Base-by-base conservation (phyloP, 371 early-diverging fungal species). In the Lichtheimia ornata region DNA sequence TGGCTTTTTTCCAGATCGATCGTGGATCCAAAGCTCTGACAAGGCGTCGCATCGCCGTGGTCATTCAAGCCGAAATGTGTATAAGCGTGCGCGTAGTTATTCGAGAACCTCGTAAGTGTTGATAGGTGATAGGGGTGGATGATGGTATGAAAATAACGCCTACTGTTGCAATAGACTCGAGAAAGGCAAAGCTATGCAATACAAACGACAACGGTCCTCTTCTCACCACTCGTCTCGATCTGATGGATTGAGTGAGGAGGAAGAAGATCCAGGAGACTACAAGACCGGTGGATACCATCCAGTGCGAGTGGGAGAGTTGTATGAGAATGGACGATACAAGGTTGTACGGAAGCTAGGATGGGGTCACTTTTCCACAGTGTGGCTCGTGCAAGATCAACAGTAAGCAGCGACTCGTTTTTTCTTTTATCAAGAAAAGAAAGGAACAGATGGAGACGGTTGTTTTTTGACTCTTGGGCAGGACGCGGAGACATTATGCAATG, bases 291-390 rank as follows among this genome's bases (percentile, higher is more conserved):
- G 98, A 3, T 98, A 98, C 77, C 98, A 98, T 71, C 93, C 94
- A 1, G 90, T 96, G 25, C 79, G 86, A 55, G 81, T 95, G 42
- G 96, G 94, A 1, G 97, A 97, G 63, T 67, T 59, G 15, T 96
- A 91, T 67, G 87, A 91, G 53, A 84, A 92, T 20, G 85, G 88
- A 1, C 84, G 90, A 40, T 98, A 98, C 77, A 71, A 74, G 25
- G 86, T 95, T 1, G 71, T 97, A 35, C 86, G 97, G 44, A 98
- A 98, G 72, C 84, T 98, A 25, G 99, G 99, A n/a, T 98, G 98
- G 98, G 99, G 99, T 13, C 99, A 98, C 66, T 98, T 98, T 67
- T 95, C 96, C 1, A 97, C 98, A 0, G 99, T 98, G n/a, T 97
- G 98, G 98, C 86, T 98, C 59, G 89, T 92, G 15, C 80, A 83